Base-by-base conservation (phyloP, 306 rosid species). In the Parietaria judaica region DNA sequence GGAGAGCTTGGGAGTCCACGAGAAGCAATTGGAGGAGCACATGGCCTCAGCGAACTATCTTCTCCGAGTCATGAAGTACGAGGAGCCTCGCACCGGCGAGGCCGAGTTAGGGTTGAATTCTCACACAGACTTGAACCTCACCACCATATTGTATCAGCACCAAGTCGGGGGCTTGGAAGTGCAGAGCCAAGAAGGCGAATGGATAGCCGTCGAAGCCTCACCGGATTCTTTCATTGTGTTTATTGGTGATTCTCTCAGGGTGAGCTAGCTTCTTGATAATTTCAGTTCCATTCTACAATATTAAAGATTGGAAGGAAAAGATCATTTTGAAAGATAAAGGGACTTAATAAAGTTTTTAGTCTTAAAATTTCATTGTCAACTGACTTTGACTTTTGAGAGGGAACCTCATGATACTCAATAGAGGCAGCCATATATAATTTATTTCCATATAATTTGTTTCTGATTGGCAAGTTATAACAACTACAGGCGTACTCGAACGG, bases 401-500 rank as follows among this genome's bases (percentile, higher is more conserved):
- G 31, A 23, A 23, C 31, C 31, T 23, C 31, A 23, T 23, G 31
- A 23, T 23, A 23, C 31, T 23, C 31, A 23, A 23, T 23, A 23
- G 31, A 23, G 31, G 31, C 31, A 23, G 31, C 31, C 31, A 23
- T 23, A 23, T 23, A 23, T 23, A 23, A 23, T 23, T 23, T 23
- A 23, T 23, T 2, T 23, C 31, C 31, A 23, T 23, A 0, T 23
- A 23, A 23, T 23, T 23, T 23, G 2, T 23, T 23, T 23, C 31
- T 23, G 31, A 23, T 23, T 23, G 31, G 31, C 31, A 23, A 23
- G 31, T 23, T 23, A 23, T 23, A 23, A 23, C 31, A 23, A 23
- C 31, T 1, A 66, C 39, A 86, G 95, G 95, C 97, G 41, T 84
- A 91, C 91, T 14, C 86, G 65, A 86, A 89, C 5, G 95, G 95